These are phyloP conservation scores for Schizosaccharomyces japonicus DNA, from an alignment of 805 yeast species.

Conservation along the genomic window DNA sequence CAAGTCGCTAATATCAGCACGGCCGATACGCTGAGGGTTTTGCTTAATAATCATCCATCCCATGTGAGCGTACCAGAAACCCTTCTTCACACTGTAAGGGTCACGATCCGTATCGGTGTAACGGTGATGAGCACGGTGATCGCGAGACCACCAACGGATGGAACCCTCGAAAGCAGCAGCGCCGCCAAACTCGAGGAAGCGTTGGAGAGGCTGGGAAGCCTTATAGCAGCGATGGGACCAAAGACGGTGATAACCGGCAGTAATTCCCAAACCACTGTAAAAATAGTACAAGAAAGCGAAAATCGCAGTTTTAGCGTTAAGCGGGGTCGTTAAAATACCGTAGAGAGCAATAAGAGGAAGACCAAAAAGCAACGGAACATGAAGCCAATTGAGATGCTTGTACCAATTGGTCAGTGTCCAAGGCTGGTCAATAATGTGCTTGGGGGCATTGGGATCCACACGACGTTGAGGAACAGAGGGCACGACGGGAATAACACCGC, in stretches of 20 bases:
- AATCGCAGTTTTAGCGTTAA: conserved; percentile 27
- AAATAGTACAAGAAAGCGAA: conserved; percentile 33
- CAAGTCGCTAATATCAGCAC: conserved; percentile 45
- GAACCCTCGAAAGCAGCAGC: conserved; percentile 57
- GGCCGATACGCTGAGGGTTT: conserved; percentile 35
- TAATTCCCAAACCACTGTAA: conserved; percentile 44
- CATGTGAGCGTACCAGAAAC: conserved; percentile 59
- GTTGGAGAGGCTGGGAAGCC: conserved; percentile 23
- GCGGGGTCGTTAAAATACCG: conserved; percentile 22
- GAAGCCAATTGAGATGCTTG: conserved; percentile 54
- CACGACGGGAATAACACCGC: not conserved
- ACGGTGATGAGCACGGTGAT: conserved; percentile 78
- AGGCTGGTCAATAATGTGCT: conserved; percentile 46
- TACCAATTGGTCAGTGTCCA: conserved; percentile 55
- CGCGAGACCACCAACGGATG: conserved; percentile 52
- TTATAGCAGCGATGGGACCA: conserved; percentile 41
- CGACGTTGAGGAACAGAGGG: not conserved
- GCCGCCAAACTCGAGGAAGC: conserved; percentile 35
- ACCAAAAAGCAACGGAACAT: conserved; percentile 29
- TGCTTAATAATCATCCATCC: conserved; percentile 68
- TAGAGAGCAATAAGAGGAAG: conserved; percentile 30
- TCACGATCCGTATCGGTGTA: conserved; percentile 72
- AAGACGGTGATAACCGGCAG: conserved; percentile 64
- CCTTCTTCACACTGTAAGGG: conserved; percentile 65
- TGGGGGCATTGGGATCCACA: not conserved